Conservation (phyloP, 2,329 filamentous ascomycete species). For the Neonectria ditissima region DNA sequence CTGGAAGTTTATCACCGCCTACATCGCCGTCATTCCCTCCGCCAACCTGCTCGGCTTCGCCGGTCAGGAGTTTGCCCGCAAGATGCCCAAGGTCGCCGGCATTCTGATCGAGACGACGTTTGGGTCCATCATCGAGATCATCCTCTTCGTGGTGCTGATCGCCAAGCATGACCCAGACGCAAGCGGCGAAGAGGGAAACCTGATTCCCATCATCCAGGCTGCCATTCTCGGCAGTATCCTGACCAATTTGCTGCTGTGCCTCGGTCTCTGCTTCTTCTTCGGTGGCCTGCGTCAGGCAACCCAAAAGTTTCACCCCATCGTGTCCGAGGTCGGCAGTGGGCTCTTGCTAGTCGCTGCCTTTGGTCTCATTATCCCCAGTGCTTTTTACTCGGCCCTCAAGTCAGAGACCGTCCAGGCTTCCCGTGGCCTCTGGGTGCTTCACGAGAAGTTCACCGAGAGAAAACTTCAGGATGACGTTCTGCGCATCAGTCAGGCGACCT, state of each 20-base stretch:
- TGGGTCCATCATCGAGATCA: conserved; percentile 75
- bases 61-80: conserved; percentile 71
- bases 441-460: conserved; percentile 47
- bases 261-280: conserved; percentile 75
- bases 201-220: conserved; percentile 73
- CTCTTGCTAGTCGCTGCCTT: conserved; percentile 70
- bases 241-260: conserved; percentile 74
- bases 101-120: conserved; percentile 64
- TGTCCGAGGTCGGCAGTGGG: conserved; percentile 76
- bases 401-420: conserved; percentile 40
- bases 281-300: conserved; percentile 70
- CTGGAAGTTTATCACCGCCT: conserved; percentile 60
- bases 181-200: conserved; percentile 49
- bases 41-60: conserved; percentile 62
- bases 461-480: conserved; percentile 61
- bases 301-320: conserved; percentile 72
- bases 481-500: conserved; percentile 71
- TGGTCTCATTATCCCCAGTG: conserved; percentile 50
- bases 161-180: conserved; percentile 44
- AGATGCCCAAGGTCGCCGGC: conserved; percentile 72
- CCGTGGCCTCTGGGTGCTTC: conserved; percentile 33
- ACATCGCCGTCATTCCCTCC: conserved; percentile 61
- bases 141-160: conserved; percentile 75
- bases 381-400: conserved; percentile 53
- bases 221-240: conserved; percentile 77